phyloP scores from a whole-genome alignment of 2,329 filamentous ascomycete species.

The Alternaria infectoria region DNA sequence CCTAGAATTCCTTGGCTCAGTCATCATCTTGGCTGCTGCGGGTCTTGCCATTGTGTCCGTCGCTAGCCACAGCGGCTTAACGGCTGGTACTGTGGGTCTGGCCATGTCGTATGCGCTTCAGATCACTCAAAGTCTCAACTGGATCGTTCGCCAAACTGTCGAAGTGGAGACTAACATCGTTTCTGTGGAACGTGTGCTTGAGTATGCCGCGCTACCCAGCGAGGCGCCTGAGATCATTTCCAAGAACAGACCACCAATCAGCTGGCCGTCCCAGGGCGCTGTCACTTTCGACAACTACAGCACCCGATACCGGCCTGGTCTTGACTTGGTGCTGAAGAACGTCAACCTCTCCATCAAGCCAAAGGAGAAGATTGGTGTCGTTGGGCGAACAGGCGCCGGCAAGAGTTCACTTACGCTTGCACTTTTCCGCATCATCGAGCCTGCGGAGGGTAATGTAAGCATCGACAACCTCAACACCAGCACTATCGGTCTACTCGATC shows the following conservation, averaged over 20 bases:
- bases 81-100: constrained; percentile 81
- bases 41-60: constrained; percentile 83
- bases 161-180: constrained; percentile 99
- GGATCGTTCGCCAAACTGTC: constrained; percentile 97
- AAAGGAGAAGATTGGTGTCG: constrained; percentile 97
- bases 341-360: constrained; percentile 91
- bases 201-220: constrained; percentile 89
- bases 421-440: constrained; percentile 94
- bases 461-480: constrained; percentile 92
- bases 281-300: constrained; percentile 94
- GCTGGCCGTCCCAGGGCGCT: constrained; percentile 89
- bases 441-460: constrained; percentile 78
- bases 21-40: constrained; percentile 90
- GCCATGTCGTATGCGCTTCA: constrained; percentile 97
- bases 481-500: constrained; percentile 85
- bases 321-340: constrained; percentile 92
- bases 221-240: constrained; percentile 95
- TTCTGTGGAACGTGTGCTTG: constrained; percentile 94
- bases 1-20: constrained; percentile 90
- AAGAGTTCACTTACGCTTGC: constrained; percentile 94
- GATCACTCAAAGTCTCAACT: constrained; percentile 96
- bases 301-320: constrained; percentile 85
- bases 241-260: constrained; percentile 82
- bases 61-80: constrained; percentile 67
- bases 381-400: constrained; percentile 92